A percentile compares a stretch with the other conserved stretches of the same genome.
Evolutionary conservation across 139 green algal genomes (phyloP).

Genomic region (Pseudopediastrum boryanum): DNA sequence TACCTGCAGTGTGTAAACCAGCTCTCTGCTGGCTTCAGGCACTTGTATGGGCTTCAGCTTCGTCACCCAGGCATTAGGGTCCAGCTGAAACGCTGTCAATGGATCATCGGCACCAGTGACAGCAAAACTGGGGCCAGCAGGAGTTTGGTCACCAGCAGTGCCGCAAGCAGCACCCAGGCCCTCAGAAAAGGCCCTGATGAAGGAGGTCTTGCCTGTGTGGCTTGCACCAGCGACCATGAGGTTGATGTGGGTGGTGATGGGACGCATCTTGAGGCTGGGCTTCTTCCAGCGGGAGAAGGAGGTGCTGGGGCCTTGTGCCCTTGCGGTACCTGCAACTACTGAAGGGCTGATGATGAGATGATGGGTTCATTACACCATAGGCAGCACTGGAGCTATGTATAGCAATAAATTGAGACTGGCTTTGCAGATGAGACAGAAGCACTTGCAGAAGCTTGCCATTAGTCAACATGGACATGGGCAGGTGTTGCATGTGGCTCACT

Average conservation of each 20-base stretch:
- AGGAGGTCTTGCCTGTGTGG: neutral
- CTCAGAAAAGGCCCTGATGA: neutral
- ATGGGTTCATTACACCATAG: too few relatives aligned
- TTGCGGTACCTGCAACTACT: too few relatives aligned
- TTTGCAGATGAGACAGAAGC: too few relatives aligned
- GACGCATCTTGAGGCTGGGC: neutral
- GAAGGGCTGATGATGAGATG: too few relatives aligned
- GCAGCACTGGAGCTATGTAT: too few relatives aligned
- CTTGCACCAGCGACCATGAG: conserved; percentile 4
- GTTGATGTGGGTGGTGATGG: conserved; percentile 3
- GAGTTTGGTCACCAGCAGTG: neutral
- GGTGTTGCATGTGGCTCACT: too few relatives aligned
- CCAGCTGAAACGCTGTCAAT: neutral
- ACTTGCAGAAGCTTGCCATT: too few relatives aligned
- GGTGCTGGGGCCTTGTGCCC: neutral
- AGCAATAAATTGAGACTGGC: too few relatives aligned
- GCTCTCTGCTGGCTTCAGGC: neutral
- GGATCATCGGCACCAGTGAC: conserved; percentile 1
- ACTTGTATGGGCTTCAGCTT: neutral
- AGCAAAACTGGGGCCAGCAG: too few relatives aligned
- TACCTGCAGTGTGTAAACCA: conserved; percentile 7
- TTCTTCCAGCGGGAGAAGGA: neutral
- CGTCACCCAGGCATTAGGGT: neutral
- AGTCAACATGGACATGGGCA: too few relatives aligned
- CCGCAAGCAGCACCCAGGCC: neutral